Base-by-base conservation (phyloP, 176 grass and related monocot genomes). In the Oryza australiensis region DNA sequence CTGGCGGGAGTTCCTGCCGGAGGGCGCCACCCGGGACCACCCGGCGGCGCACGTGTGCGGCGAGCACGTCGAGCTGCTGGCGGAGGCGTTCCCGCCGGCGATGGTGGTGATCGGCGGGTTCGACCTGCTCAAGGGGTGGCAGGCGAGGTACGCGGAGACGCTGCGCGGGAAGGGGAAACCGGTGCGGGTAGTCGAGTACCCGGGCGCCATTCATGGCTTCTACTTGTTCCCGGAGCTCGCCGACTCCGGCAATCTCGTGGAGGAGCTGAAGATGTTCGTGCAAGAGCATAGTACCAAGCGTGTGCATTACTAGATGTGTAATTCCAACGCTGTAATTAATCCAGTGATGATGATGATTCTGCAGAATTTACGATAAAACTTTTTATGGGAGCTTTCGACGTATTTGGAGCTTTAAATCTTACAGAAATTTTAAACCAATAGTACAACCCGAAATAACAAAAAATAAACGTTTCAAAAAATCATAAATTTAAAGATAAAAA, bases 61-160 rank as follows among this genome's bases (percentile, higher is more conserved):
- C 48, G 41, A 75, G 60, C 3, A 26, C 48, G 74, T 66, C 20
- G 63, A 83, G 42, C 35, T 78, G 42, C 35, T 78, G 57, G 80
- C 38, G 13, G 85, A 85, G 9, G 86, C 12, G 79, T 88, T 88
- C 33, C 89, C 89, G 70, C 68, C 75, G 51, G 89, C 73, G 77
- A 77, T 88, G 80, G 30, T 91, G 64, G 89, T 70, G n/a, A 3
- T 91, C 49, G 86, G 86, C n/a, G 80, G 81, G 55, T 38, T 79
- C 26, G 86, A 91, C 89, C 83, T 82, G 49, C 79, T 91, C 26
- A 68, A 82, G 77, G 86, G 83, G 12, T 94, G 92, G 85, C 88
- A 94, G 86, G 62, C 79, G 51, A 77, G 77, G 42, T 94, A 94
- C 70, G 84, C 46, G 20, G 82, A 13, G 64, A 33, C 83, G 70